A percentile compares a stretch with the other conserved stretches of the same genome.
These are phyloP conservation scores for Colletotrichum chlorophyti DNA, from an alignment of 2,329 filamentous ascomycete genomes.

Conservation along the genomic window DNA sequence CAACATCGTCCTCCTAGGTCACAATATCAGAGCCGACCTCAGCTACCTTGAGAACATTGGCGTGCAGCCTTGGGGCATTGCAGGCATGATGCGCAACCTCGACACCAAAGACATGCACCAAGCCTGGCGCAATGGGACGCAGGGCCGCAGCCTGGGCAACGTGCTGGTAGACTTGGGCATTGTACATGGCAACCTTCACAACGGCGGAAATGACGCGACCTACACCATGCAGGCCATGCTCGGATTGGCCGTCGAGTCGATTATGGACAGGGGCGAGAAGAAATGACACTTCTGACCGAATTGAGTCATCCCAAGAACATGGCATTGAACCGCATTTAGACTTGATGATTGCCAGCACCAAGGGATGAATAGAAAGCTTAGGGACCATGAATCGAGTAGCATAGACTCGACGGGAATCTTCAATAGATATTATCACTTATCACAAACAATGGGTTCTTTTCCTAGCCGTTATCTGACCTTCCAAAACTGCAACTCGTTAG, in stretches of 20 bases:
- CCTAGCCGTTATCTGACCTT: slow-evolving; percentile 12
- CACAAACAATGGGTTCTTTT: not conserved
- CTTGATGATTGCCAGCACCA: not conserved
- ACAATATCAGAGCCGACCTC: slow-evolving; percentile 73
- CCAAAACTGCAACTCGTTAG: slow-evolving; percentile 16
- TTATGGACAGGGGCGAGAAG: not conserved
- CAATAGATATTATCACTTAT: not conserved
- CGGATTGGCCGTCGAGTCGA: slow-evolving; percentile 33
- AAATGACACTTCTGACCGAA: not conserved
- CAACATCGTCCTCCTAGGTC: slow-evolving; percentile 75
- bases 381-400: not conserved
- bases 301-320: not conserved
- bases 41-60: slow-evolving; percentile 59
- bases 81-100: slow-evolving; percentile 66
- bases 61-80: slow-evolving; percentile 59
- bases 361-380: not conserved
- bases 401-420: not conserved
- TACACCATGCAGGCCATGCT: slow-evolving; percentile 31
- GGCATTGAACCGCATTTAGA: not conserved
- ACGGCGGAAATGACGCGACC: slow-evolving; percentile 29
- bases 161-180: slow-evolving; percentile 56
- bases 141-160: slow-evolving; percentile 62
- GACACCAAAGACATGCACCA: slow-evolving; percentile 80
- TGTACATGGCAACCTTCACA: slow-evolving; percentile 25
- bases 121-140: slow-evolving; percentile 59